phyloP scores from a whole-genome alignment of 2,329 filamentous ascomycete species.

The Proliferodiscus dingleyae region DNA sequence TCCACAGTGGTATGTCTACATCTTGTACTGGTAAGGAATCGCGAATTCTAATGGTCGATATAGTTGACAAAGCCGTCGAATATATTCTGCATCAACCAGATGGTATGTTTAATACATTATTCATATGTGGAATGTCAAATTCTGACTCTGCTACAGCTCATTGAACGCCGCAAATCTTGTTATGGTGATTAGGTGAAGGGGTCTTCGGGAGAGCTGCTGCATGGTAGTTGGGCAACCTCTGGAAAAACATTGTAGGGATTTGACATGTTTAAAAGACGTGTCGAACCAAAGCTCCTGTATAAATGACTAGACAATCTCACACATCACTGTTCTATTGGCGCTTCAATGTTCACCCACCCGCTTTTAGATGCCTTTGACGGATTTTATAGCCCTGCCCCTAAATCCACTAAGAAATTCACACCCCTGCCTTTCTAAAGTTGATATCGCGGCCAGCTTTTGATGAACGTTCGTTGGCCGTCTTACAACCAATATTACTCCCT shows the following conservation, averaged over 20 bases:
- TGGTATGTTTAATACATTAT: conserved; percentile 46
- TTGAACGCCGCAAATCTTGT: conserved; percentile 27
- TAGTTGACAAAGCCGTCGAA: conserved; percentile 71
- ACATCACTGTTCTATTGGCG: conserved; percentile 13
- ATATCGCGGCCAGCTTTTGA: neutral
- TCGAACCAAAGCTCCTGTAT: conserved; percentile 31
- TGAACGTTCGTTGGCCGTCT: neutral
- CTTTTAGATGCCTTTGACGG: too few relatives aligned
- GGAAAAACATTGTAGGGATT: conserved; percentile 26
- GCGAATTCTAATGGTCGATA: conserved; percentile 10
- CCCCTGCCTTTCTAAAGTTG: neutral
- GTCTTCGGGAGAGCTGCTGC: conserved; percentile 10
- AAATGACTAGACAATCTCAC: conserved; percentile 33
- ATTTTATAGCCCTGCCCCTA: neutral
- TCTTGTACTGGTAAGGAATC: neutral
- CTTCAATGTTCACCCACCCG: neutral
- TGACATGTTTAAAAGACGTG: conserved; percentile 26
- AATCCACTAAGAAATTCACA: neutral
- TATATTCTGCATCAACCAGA: conserved; percentile 73
- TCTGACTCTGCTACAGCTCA: conserved; percentile 28
- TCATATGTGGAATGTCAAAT: neutral
- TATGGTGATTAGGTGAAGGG: conserved; percentile 14
- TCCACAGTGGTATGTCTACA: conserved; percentile 63
- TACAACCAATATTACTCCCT: neutral
- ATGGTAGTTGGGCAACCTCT: conserved; percentile 17